Conservation (phyloP, 176 grass and related monocot genomes). For the Otatea glauca region DNA sequence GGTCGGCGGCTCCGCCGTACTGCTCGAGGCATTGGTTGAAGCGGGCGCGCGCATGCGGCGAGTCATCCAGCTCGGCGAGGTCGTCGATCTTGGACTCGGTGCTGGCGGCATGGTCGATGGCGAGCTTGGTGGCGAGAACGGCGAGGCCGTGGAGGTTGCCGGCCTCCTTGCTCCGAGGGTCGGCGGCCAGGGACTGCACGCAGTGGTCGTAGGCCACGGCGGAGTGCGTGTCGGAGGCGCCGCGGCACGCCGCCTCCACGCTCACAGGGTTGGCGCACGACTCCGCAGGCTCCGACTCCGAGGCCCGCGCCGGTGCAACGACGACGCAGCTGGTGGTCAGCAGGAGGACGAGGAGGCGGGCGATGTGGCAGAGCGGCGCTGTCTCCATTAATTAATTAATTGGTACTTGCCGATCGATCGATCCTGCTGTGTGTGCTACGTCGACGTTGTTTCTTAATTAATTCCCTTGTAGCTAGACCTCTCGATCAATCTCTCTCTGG, state of each 20-base stretch:
- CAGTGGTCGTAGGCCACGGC: constrained; percentile 58
- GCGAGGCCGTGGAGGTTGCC: constrained; percentile 44
- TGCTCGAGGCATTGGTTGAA: constrained; percentile 58
- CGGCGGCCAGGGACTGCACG: constrained; percentile 38
- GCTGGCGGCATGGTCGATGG: constrained; percentile 60
- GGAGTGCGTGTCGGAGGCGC: constrained; percentile 45
- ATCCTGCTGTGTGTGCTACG: neutral
- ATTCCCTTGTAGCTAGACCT: neutral
- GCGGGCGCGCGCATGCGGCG: constrained; percentile 5
- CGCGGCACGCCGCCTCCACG: constrained; percentile 48
- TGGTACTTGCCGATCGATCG: neutral
- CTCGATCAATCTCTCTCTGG: neutral
- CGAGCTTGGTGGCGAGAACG: constrained; percentile 46
- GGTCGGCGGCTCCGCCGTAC: constrained; percentile 58
- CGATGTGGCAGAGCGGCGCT: neutral
- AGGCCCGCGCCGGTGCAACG: neutral
- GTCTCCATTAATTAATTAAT: neutral
- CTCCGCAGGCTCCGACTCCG: too few relatives aligned
- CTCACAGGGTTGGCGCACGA: constrained; percentile 44
- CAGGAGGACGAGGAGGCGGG: neutral
- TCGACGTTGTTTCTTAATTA: neutral
- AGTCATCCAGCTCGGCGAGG: constrained; percentile 43
- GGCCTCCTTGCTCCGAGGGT: constrained; percentile 35
- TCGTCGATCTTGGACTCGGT: constrained; percentile 58
- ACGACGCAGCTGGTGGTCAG: neutral